Evolutionary conservation across 2,329 filamentous ascomycete genomes (phyloP), one percentile per base, ranked within the genome.

Genomic region (Fusarium sp.): DNA sequence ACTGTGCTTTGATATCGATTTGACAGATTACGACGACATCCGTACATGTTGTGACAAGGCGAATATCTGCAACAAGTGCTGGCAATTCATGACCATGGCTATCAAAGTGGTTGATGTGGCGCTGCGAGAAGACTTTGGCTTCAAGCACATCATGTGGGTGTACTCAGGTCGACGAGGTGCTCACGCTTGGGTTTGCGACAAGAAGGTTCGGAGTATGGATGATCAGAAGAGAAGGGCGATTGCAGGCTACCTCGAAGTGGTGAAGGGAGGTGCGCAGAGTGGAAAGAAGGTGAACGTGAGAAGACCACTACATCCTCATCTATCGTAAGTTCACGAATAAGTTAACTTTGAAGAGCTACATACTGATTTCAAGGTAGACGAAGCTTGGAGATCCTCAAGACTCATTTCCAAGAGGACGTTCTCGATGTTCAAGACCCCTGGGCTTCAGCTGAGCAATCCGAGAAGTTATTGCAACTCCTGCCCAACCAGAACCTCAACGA

Each of bases 21-120:
- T 99, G 88, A 98, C 96, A 56, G 96, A 98, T 82, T 99, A 99
- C 81, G 96, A 99, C 78, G 94, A 97, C 70, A 93, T 99, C 69
- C 91, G 96, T 72, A 98, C 94, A 28, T 99, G 96, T 82, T 99
- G 96, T 79, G 90, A 91, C 75, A 94, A 95, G 78, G 94, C 95
- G 10, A 97, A 93, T 73, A 98, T 99, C 70, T 99, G 96, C 79
- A 86, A 85, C 70, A 96, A 94, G 78, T 99, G 96, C 82, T 99
- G 96, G 96, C 87, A 92, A 50, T 99, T 98, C 80, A 97, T 97
- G 73, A 97, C 93, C 24, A 98, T 99, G 94, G 93, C 96, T 9
- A 95, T 99, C 78, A 96, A 97, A 77, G 94, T 98, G 17, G 86
- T 98, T 14, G 95, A 98, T 78, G 86, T 88, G 14, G 94, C 94